These are phyloP conservation scores for Fusarium protoensiforme DNA, from an alignment of 2,329 filamentous ascomycete genomes.

Conservation along the genomic window DNA sequence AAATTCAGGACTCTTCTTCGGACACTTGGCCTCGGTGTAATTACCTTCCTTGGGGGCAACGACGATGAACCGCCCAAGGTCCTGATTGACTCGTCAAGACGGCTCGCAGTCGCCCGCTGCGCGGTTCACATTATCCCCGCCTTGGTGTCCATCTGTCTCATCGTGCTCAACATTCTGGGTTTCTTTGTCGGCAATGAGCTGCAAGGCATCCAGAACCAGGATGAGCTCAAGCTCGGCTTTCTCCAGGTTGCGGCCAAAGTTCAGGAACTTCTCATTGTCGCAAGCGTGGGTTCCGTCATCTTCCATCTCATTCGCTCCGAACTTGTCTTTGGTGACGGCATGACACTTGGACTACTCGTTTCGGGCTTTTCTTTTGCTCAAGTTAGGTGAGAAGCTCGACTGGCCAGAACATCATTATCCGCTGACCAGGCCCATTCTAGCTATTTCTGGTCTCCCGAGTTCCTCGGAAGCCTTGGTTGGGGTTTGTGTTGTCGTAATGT, in stretches of 20 bases:
- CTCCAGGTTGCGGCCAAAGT: conserved; percentile 21
- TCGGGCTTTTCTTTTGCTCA: conserved; percentile 10
- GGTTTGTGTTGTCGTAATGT: neutral
- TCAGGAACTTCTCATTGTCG: conserved; percentile 22
- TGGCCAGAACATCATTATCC: neutral
- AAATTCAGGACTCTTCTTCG: neutral
- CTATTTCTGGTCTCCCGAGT: conserved; percentile 19
- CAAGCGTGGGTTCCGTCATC: conserved; percentile 8
- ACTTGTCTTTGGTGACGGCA: conserved; percentile 7
- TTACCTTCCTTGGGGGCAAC: neutral
- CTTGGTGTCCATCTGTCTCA: neutral
- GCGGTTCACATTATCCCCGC: neutral
- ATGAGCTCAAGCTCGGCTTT: conserved; percentile 7
- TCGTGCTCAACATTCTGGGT: neutral
- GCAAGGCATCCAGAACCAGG: neutral
- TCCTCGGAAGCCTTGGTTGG: neutral
- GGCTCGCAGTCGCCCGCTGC: conserved; percentile 1
- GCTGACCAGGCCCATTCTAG: neutral
- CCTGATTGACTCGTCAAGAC: neutral
- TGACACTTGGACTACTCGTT: conserved; percentile 15
- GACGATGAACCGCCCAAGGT: conserved; percentile 6
- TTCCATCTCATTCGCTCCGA: conserved; percentile 10
- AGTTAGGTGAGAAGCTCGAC: neutral
- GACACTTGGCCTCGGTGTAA: neutral
- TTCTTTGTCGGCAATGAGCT: conserved; percentile 18